Conservation (phyloP, 179 eudicot genomes). For the Nepenthes alata region DNA sequence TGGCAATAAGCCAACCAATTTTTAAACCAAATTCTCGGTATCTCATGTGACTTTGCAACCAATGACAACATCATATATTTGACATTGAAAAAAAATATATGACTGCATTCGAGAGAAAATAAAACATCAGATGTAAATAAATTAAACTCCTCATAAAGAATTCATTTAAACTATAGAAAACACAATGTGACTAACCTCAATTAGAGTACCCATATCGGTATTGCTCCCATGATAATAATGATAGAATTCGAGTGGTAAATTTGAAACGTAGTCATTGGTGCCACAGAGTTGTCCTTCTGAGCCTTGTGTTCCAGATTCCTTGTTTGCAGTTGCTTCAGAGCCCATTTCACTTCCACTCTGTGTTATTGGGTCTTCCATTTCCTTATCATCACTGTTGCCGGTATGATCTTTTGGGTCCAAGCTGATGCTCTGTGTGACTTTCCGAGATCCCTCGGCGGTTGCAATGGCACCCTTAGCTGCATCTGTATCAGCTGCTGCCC, state of each 20-base stretch:
- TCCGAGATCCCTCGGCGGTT: constrained; percentile 73
- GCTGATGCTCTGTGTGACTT: constrained; percentile 22
- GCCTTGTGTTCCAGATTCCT: constrained; percentile 30
- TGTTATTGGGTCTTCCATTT: constrained; percentile 19
- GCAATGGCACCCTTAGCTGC: constrained; percentile 88
- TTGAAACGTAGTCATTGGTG: constrained; percentile 55
- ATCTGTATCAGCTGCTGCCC: constrained; percentile 73
- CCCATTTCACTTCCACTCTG: constrained; percentile 16
- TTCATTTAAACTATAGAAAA: neutral
- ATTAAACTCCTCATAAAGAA: neutral
- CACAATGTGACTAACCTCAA: constrained; percentile 49
- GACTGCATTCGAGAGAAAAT: too few species aligned
- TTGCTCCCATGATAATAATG: constrained; percentile 96
- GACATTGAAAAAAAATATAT: too few species aligned
- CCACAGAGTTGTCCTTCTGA: constrained; percentile 31
- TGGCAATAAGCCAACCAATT: too few species aligned
- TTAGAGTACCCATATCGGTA: constrained; percentile 90
- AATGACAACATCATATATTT: too few species aligned
- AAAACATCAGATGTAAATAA: neutral
- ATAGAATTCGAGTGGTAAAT: constrained; percentile 85
- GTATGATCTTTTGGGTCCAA: constrained; percentile 25
- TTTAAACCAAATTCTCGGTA: too few species aligned
- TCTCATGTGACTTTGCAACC: too few species aligned
- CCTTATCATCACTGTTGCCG: constrained; percentile 17
- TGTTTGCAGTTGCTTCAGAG: constrained; percentile 15